Conservation (phyloP, 176 grass and related monocot genomes). For the Dactylis glomerata region DNA sequence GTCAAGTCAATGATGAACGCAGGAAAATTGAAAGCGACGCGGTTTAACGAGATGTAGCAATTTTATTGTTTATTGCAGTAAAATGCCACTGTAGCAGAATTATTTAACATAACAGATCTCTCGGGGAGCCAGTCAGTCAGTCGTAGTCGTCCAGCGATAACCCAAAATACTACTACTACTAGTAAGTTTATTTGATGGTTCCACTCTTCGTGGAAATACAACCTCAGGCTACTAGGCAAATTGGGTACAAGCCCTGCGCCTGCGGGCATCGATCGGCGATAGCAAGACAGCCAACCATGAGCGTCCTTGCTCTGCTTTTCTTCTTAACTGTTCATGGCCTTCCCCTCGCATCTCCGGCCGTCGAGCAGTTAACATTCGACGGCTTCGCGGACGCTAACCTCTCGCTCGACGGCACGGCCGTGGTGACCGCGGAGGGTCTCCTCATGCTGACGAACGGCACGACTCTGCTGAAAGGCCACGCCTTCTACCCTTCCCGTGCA, state of each 20-base stretch:
- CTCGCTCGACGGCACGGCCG: slow-evolving; percentile 38
- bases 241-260: background rate
- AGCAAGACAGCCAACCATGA: slow-evolving; percentile 8
- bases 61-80: background rate
- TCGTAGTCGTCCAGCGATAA: background rate
- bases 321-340: slow-evolving; percentile 14
- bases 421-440: slow-evolving; percentile 33
- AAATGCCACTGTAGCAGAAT: background rate
- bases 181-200: background rate
- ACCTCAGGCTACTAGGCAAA: background rate
- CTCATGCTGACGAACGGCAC: slow-evolving; percentile 51
- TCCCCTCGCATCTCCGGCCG: background rate
- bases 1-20: background rate
- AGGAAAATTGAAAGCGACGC: background rate
- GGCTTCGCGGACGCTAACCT: slow-evolving; percentile 33
- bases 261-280: background rate
- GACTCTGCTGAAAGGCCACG: slow-evolving; percentile 46
- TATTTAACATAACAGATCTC: background rate
- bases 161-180: background rate
- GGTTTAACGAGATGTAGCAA: background rate
- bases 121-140: background rate
- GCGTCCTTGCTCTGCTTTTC: slow-evolving; percentile 5
- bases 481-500: slow-evolving; percentile 35
- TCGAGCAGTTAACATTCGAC: slow-evolving; percentile 42
- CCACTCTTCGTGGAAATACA: background rate